Evolutionary conservation across 176 grass and related monocot species (phyloP), one percentile per base, ranked within the genome.

Genomic region (Triticum timopheevii): DNA sequence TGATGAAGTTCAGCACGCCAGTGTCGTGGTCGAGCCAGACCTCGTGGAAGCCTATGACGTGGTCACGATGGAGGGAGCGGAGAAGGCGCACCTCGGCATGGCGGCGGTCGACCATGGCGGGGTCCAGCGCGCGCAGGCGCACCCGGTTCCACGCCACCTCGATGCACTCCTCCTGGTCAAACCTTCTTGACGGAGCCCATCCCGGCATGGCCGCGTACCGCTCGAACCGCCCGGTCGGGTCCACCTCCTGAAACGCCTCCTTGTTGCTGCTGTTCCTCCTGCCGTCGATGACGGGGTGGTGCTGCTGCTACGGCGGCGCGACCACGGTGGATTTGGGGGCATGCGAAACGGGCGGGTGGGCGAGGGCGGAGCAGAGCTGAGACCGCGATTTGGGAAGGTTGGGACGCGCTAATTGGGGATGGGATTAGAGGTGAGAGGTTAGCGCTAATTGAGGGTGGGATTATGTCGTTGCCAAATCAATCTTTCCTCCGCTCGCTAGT

Each of bases 141-240:
- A 98, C 96, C 50, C 93, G 92, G 82, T 98, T 98, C 96, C 96
- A 98, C 30, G 93, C 96, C 77, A 98, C 92, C 92, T 98, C 96
- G 89, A 98, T 98, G 13, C 96, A 93, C 8, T 98, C 91, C 86
- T 98, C 92, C 89, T 96, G 96, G 89, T 98, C 96, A 90, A 98
- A 98, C 2, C 92, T 92, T 95, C 90, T 98, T 98, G 13, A 98
- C 96, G 28, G 96, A 91, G 31, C 96, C 96, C 8, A 79, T 0
- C 96, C 96, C 11, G 96, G 87, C 30, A 98, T 66, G 62, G 95
- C 90, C 10, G 89, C 73, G 90, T 98, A 98, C 16, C 96, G 93
- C 50, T 93, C 93, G 62, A 86, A 98, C 34, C 96, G 88, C 13
- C 94, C 93, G 25, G 92, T 96, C 24, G 96, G 93, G 64, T 96